Evolutionary conservation across 2,329 filamentous ascomycete species (phyloP), one percentile per base, ranked within the genome.

Genomic region (Penicillium italicum): DNA sequence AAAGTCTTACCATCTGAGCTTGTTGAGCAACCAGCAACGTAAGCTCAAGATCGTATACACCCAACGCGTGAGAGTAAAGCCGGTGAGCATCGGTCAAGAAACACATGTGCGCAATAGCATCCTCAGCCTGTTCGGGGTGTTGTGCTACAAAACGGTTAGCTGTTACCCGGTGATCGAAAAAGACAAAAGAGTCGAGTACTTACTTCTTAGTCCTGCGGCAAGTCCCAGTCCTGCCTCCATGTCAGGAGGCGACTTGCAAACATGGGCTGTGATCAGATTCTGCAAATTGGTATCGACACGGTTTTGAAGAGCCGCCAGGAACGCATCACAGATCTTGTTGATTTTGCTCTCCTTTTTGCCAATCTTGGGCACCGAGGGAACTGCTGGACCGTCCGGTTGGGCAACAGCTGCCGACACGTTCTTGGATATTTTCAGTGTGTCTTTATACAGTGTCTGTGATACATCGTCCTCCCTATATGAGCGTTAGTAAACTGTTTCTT

Each of bases 21-120:
- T 97, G 92, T 69, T 99, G 94, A 0, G 94, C 94, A 12, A 99
- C 90, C 6, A 97, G 80, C 11, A 99, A 80, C 4, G 93, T 87
- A 8, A 99, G 84, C 11, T 96, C 91, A 3, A 99, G 83, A 67
- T 97, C 87, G 70, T 99, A 99, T 2, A 97, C 79, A 1, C 92
- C 92, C 2, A 99, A 80, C 0, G 94, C 90, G 57, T 92, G 87
- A 59, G 97, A 90, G 67, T 96, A 99, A 0, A 99, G 83, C 37
- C 86, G 86, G 71, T 97, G 95, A 43, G 95, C 88, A 72, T 99
- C 94, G 0, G 92, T 90, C 40, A 99, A 82, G 79, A 99, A 99
- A 79, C 91, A 97, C 57, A 99, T 97, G 68, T 99, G 94, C 70
- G 97, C 91, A 22, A 97, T 88, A 0, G 93, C 93, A 71, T 87